Base-by-base conservation (phyloP, 1,284 basidiomycete species). In the Hortiboletus rubellus region DNA sequence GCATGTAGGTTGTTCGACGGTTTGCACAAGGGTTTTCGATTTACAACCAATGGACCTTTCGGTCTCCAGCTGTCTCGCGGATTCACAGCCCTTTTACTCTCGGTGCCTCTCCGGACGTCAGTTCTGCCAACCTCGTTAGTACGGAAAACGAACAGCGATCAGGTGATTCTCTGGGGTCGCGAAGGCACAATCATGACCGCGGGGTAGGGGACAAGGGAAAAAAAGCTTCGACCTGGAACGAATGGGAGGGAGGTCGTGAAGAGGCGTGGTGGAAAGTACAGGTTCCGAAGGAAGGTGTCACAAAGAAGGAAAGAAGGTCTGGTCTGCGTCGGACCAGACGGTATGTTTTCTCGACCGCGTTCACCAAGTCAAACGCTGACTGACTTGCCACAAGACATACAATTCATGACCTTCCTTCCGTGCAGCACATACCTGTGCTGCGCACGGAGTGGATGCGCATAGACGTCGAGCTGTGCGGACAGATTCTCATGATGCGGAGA, bases 401-500 rank as follows among this genome's bases (percentile, higher is more conserved):
- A 62, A 87, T 86, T 62, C 83, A 86, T 59, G 84, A 85, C 68
- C 65, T 82, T 2, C 64, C 72, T 24, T 78, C 79, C 17, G 74
- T 83, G 59, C 72, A 70, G 42, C 73, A 72, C 44, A 68, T 78
- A 49, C 75, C 75, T 30, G 73, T 85, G 10, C 68, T 89, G 31
- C 77, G 79, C 7, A 59, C 79, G 14, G 85, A 90, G 49, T 77
- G 80, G 63, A 86, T 91, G 86, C 80, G 80, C 50, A 83, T 89
- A 46, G 89, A 91, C 64, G 88, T 91, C 38, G 88, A 87, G 62
- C 76, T 91, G n/a, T 85, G 84, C 64, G 87, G 85, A 3, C 85
- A 91, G 66, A 69, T 87, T 47, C 75, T 91, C 31, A 79, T 87
- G 59, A 84, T 90, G 82, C 74, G 72, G 37, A 75, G 89, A 45